A percentile compares a stretch with the other conserved stretches of the same genome.
phyloP scores from a whole-genome alignment of 805 yeast species.

The Pichia insulana region DNA sequence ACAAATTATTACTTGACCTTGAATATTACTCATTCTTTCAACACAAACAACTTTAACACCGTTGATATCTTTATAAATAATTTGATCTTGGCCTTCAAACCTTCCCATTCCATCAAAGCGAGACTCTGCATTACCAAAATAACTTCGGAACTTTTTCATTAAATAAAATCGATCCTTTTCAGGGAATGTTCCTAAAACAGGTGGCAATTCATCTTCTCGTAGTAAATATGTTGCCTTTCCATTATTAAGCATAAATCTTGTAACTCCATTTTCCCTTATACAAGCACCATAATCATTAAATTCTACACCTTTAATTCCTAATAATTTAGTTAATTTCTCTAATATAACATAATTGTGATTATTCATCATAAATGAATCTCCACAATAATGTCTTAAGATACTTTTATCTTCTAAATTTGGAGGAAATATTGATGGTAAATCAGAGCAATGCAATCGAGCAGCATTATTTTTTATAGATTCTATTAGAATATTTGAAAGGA shows the following conservation, averaged over 20 bases:
- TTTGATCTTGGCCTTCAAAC: constrained; percentile 6
- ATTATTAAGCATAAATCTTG: constrained; percentile 1
- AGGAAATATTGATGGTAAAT: neutral
- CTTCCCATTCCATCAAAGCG: constrained; percentile 5
- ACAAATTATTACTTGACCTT: constrained; percentile 7
- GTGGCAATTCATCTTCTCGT: constrained; percentile 1
- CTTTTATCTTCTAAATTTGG: constrained; percentile 7
- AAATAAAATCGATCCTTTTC: neutral
- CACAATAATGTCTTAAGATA: constrained; percentile 10
- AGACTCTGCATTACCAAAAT: neutral
- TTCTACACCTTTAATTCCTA: neutral
- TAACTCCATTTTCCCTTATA: neutral
- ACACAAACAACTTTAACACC: constrained; percentile 3
- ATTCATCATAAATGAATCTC: constrained; percentile 6
- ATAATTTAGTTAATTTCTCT: constrained; percentile 4
- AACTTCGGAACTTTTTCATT: neutral
- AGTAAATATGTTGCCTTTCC: constrained; percentile 3
- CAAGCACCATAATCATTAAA: constrained; percentile 6
- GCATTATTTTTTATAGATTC: neutral
- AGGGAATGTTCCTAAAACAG: constrained; percentile 1
- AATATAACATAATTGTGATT: constrained; percentile 6
- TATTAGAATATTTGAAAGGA: neutral
- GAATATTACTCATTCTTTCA: constrained; percentile 1
- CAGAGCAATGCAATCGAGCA: neutral
- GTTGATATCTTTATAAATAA: constrained; percentile 1